phyloP scores from a whole-genome alignment of 106 monocot species.

The Narthecium ossifragum region DNA sequence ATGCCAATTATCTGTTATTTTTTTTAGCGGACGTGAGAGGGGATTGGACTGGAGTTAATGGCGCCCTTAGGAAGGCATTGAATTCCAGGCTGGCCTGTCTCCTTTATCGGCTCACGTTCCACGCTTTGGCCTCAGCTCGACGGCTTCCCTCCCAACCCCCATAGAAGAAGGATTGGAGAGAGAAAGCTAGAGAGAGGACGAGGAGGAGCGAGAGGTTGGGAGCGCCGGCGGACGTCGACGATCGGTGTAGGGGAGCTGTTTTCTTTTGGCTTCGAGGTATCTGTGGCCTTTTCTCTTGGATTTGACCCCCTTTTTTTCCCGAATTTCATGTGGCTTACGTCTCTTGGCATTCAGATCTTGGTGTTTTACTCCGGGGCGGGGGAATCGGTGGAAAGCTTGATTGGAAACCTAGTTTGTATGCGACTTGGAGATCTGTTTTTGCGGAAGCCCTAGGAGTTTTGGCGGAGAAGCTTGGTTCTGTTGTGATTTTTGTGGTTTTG shows the following conservation, averaged over 20 bases:
- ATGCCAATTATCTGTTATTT: not conserved
- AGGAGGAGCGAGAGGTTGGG: too few relatives aligned
- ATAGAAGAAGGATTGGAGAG: too few relatives aligned
- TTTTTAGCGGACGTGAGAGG: slow-evolving; percentile 43
- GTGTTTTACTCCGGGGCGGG: too few relatives aligned
- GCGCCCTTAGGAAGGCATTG: slow-evolving; percentile 20
- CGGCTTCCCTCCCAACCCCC: slow-evolving; percentile 5
- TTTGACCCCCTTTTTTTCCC: not conserved
- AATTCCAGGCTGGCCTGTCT: slow-evolving; percentile 42
- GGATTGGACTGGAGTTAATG: slow-evolving; percentile 37
- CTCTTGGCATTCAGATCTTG: not conserved
- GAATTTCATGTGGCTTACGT: too few relatives aligned
- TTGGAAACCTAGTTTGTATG: not conserved
- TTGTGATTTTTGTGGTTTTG: not conserved
- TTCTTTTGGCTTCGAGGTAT: too few relatives aligned
- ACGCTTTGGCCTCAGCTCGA: slow-evolving; percentile 5
- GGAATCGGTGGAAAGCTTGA: not conserved
- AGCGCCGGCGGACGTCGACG: too few relatives aligned
- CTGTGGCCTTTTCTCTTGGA: not conserved
- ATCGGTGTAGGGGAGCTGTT: too few relatives aligned
- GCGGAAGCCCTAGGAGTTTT: slow-evolving; percentile 1
- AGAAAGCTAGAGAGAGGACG: too few relatives aligned
- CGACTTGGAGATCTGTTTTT: not conserved
- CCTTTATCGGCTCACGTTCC: slow-evolving; percentile 50
- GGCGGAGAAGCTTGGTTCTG: not conserved